Evolutionary conservation across 1,284 basidiomycete genomes (phyloP).

Genomic region (Mycosarcoma mackinlayi): DNA sequence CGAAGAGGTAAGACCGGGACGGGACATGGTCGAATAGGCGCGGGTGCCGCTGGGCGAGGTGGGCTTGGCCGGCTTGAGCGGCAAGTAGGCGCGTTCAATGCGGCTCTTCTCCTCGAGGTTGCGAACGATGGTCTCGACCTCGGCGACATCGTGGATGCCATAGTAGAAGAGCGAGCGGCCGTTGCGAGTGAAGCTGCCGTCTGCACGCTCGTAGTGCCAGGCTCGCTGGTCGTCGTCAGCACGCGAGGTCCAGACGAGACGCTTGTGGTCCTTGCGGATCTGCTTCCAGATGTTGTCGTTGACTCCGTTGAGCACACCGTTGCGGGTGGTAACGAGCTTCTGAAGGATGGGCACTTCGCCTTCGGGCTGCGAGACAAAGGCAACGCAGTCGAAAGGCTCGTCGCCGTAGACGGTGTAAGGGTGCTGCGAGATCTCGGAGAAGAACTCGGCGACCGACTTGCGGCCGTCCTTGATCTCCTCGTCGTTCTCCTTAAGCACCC

Average conservation of each 20-base stretch:
- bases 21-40: conserved; percentile 64
- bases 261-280: conserved; percentile 92
- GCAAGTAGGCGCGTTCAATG: conserved; percentile 87
- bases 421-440: conserved; percentile 75
- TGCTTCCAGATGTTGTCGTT: conserved; percentile 97
- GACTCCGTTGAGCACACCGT: conserved; percentile 91
- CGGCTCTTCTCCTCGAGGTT: conserved; percentile 89
- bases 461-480: conserved; percentile 86
- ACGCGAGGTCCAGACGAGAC: conserved; percentile 95
- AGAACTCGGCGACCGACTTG: conserved; percentile 88
- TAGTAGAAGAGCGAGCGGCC: conserved; percentile 96
- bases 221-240: conserved; percentile 93
- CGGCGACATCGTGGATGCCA: conserved; percentile 88
- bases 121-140: conserved; percentile 78
- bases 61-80: conserved; percentile 83
- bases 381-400: conserved; percentile 94
- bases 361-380: conserved; percentile 90
- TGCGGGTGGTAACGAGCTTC: conserved; percentile 87
- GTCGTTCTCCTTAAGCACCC: conserved; percentile 81
- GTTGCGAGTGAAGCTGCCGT: conserved; percentile 95
- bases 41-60: conserved; percentile 64
- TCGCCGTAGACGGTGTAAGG: conserved; percentile 97
- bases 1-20: conserved; percentile 71
- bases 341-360: conserved; percentile 91
- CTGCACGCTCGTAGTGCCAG: conserved; percentile 99